Percentiles rank a stretch among this genome's conserved stretches.
Conservation (phyloP, 345 rosid species). For the Eutrema japonicum region DNA sequence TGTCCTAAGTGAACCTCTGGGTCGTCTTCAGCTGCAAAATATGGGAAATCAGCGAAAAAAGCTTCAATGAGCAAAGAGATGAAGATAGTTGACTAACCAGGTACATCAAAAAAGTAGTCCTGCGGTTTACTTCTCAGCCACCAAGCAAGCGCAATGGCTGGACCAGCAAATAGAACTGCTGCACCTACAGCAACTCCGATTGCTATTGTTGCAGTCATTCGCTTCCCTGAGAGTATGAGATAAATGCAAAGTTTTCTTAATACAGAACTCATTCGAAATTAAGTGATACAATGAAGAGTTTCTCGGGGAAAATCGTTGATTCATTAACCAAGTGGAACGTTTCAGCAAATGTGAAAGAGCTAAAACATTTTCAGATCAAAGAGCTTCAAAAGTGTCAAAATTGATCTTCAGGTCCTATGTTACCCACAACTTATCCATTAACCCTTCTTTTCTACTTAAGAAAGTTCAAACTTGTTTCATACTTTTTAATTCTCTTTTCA, state of each 20-base stretch:
- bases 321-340: background rate
- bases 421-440: background rate
- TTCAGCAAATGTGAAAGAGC: background rate
- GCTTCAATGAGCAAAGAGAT: background rate
- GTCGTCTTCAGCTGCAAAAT: conserved; percentile 82
- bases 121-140: conserved; percentile 71
- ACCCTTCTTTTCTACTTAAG: conserved; percentile 10
- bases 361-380: conserved; percentile 14
- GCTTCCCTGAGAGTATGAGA: conserved; percentile 48
- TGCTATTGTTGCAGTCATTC: conserved; percentile 70
- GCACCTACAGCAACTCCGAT: conserved; percentile 95
- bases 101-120: conserved; percentile 83
- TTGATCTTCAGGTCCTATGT: background rate
- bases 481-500: background rate
- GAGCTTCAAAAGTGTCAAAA: conserved; percentile 9
- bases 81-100: conserved; percentile 57
- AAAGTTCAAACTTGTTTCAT: conserved; percentile 10
- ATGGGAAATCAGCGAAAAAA: conserved; percentile 16
- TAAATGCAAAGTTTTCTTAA: background rate
- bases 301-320: background rate
- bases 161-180: conserved; percentile 77
- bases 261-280: background rate
- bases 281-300: background rate
- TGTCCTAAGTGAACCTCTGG: conserved; percentile 93
- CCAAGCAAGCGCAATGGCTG: conserved; percentile 72